Evolutionary conservation across 768 basidiomycete species (phyloP).

Genomic region (Hericium coralloides): DNA sequence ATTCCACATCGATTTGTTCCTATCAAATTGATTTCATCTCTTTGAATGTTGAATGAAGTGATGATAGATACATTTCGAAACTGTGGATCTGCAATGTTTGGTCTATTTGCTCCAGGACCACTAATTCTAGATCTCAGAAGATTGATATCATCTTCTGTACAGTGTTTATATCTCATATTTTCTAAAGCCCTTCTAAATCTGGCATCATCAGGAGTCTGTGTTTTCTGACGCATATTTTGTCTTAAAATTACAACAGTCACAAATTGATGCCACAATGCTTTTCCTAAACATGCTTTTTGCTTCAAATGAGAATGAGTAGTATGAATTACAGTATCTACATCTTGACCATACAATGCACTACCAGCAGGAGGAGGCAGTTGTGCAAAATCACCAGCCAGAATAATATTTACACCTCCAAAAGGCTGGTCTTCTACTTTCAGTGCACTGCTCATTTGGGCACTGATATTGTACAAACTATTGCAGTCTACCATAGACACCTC

Average conservation of each 20-base stretch:
- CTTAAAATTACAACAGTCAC: conserved; percentile 14
- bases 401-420: conserved; percentile 33
- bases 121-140: conserved; percentile 23
- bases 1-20: conserved; percentile 24
- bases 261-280: conserved; percentile 13
- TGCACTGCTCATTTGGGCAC: conserved; percentile 15
- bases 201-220: conserved; percentile 15
- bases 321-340: background rate
- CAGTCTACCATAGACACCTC: conserved; percentile 35
- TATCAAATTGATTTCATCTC: conserved; percentile 26
- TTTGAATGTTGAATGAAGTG: no score
- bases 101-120: conserved; percentile 3
- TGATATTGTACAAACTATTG: conserved; percentile 19
- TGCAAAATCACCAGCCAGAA: conserved; percentile 39
- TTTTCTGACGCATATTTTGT: conserved; percentile 13
- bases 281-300: conserved; percentile 7
- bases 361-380: conserved; percentile 28
- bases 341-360: conserved; percentile 14
- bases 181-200: conserved; percentile 22
- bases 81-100: conserved; percentile 7
- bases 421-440: conserved; percentile 11
- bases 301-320: background rate
- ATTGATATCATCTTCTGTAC: conserved; percentile 28
- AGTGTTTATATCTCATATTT: conserved; percentile 32
- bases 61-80: conserved; percentile 31